Evolutionary conservation across 192 early-diverging fungal genomes (phyloP).

Genomic region (Lunasporangiospora selenospora): DNA sequence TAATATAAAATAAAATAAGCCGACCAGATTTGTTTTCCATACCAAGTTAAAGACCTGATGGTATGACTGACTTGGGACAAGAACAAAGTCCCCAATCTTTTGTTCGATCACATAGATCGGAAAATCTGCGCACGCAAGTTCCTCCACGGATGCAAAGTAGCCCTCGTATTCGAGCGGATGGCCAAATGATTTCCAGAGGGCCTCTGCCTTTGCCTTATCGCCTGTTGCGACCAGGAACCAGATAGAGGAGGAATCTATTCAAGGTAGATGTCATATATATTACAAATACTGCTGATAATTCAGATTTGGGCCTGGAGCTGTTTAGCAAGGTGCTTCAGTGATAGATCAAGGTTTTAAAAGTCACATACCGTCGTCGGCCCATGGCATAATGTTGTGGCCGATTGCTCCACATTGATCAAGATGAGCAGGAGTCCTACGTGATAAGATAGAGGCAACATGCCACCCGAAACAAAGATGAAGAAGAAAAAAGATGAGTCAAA

Average conservation of each 20-base stretch:
- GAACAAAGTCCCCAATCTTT: slow-evolving; percentile 36
- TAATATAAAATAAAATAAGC: too few species aligned
- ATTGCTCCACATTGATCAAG: slow-evolving; percentile 46
- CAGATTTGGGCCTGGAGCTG: too few species aligned
- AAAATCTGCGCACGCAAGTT: slow-evolving; percentile 16
- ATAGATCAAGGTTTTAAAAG: too few species aligned
- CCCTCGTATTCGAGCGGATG: slow-evolving; percentile 38
- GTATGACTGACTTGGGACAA: slow-evolving; percentile 33
- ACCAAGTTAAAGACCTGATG: slow-evolving; percentile 46
- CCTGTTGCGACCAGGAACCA: slow-evolving; percentile 40
- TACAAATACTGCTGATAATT: too few species aligned
- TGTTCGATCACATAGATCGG: slow-evolving; percentile 40
- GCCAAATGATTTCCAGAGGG: slow-evolving; percentile 16
- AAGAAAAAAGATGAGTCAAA: not conserved
- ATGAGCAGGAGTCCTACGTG: slow-evolving; percentile 34
- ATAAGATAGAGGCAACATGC: too few species aligned
- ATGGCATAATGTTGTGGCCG: slow-evolving; percentile 43
- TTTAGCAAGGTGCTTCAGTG: too few species aligned
- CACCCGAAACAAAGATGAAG: too few species aligned
- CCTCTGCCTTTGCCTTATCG: slow-evolving; percentile 19
- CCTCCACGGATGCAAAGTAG: slow-evolving; percentile 31
- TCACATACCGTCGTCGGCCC: slow-evolving; percentile 33
- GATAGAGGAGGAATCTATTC: slow-evolving; percentile 24
- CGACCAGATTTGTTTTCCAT: too few species aligned
- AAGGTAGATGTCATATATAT: too few species aligned